Evolutionary conservation across 345 rosid species (phyloP), one percentile per base, ranked within the genome.

Genomic region (Hevea brasiliensis): DNA sequence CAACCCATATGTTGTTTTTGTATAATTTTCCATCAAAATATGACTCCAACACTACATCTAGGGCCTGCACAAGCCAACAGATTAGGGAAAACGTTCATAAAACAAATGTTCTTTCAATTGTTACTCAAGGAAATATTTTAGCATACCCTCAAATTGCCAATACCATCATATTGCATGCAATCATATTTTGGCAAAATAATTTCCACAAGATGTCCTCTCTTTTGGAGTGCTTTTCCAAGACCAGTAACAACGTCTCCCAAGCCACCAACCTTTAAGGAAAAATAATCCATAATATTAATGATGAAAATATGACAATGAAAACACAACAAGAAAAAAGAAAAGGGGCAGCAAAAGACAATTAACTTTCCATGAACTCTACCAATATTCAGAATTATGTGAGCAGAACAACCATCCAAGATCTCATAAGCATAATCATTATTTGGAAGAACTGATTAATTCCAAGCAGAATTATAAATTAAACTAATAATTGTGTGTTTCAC

Each of bases 231-330:
- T 85, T 92, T 95, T 74, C 96, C 79, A 76, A 95, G 98, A 79
- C 98, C 99, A 44, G 97, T 84, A 74, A 95, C 92, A 58, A 95
- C 99, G 72, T 95, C 99, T 65, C 94, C 99, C 85, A 95, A 87
- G 58, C 99, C 99, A 70, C 99, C 99, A 86, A 95, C 98, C 99
- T 95, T 71, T 23, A 26, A 10, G 4, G 32, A 45, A 44, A 63
- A 32, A 40, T 1, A 20, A 61, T 15, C 65, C 11, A 50, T 50
- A 15, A 15, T 1, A 17, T 14, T 50, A 50, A 50, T 17, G 55
- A 17, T 18, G 7, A 14, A 0, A 50, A 50, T n/a, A 67, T 9
- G 23, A 23, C 57, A 44, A 65, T 8, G 21, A 8, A 0, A 35
- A 32, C n/a, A 17, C 20, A 64, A 47, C 21, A 70, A 55, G 20